Conservation (phyloP, 768 basidiomycete genomes). For the Tubosaeta brunneosetosa region DNA sequence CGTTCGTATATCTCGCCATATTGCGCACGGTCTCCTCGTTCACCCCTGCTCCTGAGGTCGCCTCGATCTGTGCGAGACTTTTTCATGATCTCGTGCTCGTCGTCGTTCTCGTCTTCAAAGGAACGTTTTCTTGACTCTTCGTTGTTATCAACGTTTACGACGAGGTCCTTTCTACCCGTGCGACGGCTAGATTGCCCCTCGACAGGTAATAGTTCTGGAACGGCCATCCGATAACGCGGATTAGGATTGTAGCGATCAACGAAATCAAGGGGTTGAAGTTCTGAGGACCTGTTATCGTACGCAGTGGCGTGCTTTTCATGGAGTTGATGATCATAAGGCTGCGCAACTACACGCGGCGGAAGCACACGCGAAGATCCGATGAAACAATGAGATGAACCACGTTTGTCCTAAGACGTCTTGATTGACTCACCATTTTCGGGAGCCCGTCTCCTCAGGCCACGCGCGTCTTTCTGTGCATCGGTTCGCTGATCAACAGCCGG, state of each 20-base stretch:
- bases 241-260: slow-evolving; percentile 37
- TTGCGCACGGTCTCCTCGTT: slow-evolving; percentile 40
- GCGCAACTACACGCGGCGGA: slow-evolving; percentile 22
- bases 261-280: slow-evolving; percentile 26
- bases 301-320: slow-evolving; percentile 11
- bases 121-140: slow-evolving; percentile 40
- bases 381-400: slow-evolving; percentile 25
- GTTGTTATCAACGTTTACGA: slow-evolving; percentile 17
- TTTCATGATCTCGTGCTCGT: slow-evolving; percentile 42
- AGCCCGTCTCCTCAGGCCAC: slow-evolving; percentile 38
- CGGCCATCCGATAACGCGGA: slow-evolving; percentile 8
- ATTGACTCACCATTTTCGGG: slow-evolving; percentile 44
- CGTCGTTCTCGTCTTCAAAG: slow-evolving; percentile 41
- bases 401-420: slow-evolving; percentile 15
- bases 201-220: slow-evolving; percentile 7
- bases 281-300: slow-evolving; percentile 17
- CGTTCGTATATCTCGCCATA: slow-evolving; percentile 30
- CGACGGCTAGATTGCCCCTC: slow-evolving; percentile 26
- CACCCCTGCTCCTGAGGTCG: slow-evolving; percentile 45
- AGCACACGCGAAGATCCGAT: slow-evolving; percentile 18
- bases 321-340: slow-evolving; percentile 17
- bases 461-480: slow-evolving; percentile 33
- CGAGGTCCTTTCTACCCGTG: slow-evolving; percentile 28
- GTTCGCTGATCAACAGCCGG: slow-evolving; percentile 26
- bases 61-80: slow-evolving; percentile 51